A percentile compares a stretch with the other conserved stretches of the same genome.
Conservation (phyloP, 352 stramenopile genomes). For the Globisporangium alternatum region DNA sequence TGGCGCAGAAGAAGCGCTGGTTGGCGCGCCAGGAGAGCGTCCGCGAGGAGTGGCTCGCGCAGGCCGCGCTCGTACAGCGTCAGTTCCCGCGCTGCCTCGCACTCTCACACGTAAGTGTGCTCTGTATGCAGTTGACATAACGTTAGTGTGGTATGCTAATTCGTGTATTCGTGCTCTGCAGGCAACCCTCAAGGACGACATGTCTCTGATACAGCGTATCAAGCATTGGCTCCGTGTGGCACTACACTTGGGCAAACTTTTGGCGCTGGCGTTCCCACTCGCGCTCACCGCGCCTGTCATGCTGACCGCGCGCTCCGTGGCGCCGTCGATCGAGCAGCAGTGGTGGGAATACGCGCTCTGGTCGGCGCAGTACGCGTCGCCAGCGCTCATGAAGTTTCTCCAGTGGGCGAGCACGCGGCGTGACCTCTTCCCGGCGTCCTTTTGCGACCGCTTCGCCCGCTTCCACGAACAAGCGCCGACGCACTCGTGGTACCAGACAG, state of each 20-base stretch:
- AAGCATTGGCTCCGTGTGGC: constrained; percentile 42
- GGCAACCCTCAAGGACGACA: constrained; percentile 10
- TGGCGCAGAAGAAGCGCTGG: constrained; percentile 15
- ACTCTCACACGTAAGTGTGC: constrained; percentile 13
- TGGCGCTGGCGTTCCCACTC: constrained; percentile 50
- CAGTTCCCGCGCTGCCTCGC: constrained; percentile 20
- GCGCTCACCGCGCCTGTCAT: constrained; percentile 44
- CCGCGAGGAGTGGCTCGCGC: constrained; percentile 9
- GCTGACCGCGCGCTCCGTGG: constrained; percentile 23
- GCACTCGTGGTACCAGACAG: constrained; percentile 89
- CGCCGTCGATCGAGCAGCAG: constrained; percentile 31
- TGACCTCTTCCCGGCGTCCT: constrained; percentile 90
- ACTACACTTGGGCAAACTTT: constrained; percentile 59
- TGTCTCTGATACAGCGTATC: constrained; percentile 32
- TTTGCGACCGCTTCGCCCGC: constrained; percentile 89
- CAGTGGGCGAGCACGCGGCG: constrained; percentile 94
- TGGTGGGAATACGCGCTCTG: constrained; percentile 74
- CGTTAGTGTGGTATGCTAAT: not conserved
- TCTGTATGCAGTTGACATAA: not conserved
- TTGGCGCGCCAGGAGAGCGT: constrained; percentile 6
- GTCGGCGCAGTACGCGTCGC: constrained; percentile 69
- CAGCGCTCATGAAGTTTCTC: constrained; percentile 93
- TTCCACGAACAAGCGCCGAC: constrained; percentile 88
- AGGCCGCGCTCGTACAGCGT: not conserved
- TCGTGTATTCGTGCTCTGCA: not conserved